Base-by-base conservation (phyloP, 768 basidiomycete species). In the Boletellus ananas region DNA sequence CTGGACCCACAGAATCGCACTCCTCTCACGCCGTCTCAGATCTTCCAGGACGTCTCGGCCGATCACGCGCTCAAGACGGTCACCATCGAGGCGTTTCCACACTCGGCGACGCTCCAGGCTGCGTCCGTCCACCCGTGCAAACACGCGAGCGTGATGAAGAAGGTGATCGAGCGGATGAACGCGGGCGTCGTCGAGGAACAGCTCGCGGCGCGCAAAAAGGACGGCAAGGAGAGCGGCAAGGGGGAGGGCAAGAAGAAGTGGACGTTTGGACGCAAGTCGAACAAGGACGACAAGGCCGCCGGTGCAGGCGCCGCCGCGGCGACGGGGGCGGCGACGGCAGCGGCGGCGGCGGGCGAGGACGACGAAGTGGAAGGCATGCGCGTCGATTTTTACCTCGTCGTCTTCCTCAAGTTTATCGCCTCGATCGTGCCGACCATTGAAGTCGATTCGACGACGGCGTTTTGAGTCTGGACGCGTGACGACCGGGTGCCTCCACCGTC, bases 121-220 rank as follows among this genome's bases (percentile, higher is more conserved):
- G 96, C 94, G 0, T 93, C 89, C 0, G 95, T 99, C 11, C 95
- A 99, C 68, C 95, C 95, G 2, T 99, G 95, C 80, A 97, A 96
- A 65, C 95, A 99, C 68, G 90, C 94, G 1, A 91, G 86, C 68
- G 96, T 99, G 50, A 99, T 99, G 96, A 97, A 96, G 80, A 98
- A 97, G 68, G 92, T 98, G 54, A 97, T 98, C 64, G 95, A 98
- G 69, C 81, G 95, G 50, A 97, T 98, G 94, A 96, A 98, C 70
- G 82, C 80, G 57, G 84, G 84, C 54, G 87, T 93, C 23, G 78
- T 87, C 47, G 90, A 85, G 52, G 85, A 90, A 65, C 90, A 93
- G 67, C 78, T 90, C 17, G 83, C 84, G 14, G 77, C 81, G 52
- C 79, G 80, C 55, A 83, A 81, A 60, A 62, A 69, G 25, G 66